phyloP scores from a whole-genome alignment of 495 filamentous ascomycete species.

The Staphylotrichum longicolle region DNA sequence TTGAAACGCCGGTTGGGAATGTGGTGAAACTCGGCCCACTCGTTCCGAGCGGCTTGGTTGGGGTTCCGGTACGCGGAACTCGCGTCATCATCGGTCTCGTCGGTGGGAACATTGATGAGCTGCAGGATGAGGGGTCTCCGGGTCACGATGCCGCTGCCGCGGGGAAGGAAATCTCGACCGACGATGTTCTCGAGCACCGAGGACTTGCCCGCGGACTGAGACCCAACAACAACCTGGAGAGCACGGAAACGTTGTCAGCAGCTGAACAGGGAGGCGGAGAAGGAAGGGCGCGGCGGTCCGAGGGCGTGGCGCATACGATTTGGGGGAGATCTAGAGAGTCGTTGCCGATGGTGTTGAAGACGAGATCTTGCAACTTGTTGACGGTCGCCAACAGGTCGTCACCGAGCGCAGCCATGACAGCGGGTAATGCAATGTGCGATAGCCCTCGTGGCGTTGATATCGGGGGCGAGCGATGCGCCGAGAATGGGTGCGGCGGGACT shows the following conservation, averaged over 20 bases:
- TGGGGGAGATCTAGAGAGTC: constrained; percentile 96
- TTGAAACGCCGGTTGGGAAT: constrained; percentile 85
- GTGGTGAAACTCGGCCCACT: constrained; percentile 98
- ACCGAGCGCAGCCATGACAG: constrained; percentile 64
- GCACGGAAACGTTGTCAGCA: constrained; percentile 17
- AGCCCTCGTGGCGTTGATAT: background rate
- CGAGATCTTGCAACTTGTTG: constrained; percentile 95
- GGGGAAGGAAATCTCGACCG: constrained; percentile 92
- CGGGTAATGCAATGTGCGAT: constrained; percentile 9
- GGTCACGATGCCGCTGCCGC: constrained; percentile 95
- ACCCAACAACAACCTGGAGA: constrained; percentile 90
- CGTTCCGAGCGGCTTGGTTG: constrained; percentile 49
- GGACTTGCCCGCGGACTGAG: constrained; percentile 98
- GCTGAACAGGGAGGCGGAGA: background rate
- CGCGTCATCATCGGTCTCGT: constrained; percentile 61
- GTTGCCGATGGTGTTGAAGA: constrained; percentile 99
- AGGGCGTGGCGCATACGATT: constrained; percentile 66
- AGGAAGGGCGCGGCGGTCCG: constrained; percentile 2
- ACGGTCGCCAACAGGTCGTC: constrained; percentile 90
- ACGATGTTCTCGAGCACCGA: constrained; percentile 99
- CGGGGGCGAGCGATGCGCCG: constrained; percentile 10
- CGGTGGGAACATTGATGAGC: constrained; percentile 93
- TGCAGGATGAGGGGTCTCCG: constrained; percentile 91
- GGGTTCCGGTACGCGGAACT: constrained; percentile 54
- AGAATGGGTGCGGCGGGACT: background rate